A percentile compares a stretch with the other conserved stretches of the same genome.
Conservation (phyloP, 2,329 filamentous ascomycete species). For the Keithomyces neogunnii region DNA sequence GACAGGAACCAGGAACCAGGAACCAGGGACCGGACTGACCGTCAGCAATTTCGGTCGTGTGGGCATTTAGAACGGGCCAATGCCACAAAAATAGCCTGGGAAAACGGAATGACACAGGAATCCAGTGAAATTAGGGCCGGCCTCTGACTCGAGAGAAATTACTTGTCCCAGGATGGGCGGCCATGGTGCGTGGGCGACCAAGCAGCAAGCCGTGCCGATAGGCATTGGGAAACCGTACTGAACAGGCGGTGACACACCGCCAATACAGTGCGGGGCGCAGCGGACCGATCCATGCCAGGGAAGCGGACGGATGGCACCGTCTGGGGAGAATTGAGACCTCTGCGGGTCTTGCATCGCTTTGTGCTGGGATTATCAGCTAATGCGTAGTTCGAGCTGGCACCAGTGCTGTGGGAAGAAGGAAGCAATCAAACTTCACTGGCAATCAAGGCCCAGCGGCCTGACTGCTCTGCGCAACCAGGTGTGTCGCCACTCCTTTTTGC, state of each 20-base stretch:
- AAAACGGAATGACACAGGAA: constrained; percentile 15
- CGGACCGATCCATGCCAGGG: not conserved
- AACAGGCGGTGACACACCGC: constrained; percentile 9
- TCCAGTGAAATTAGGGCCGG: constrained; percentile 17
- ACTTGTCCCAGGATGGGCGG: constrained; percentile 13
- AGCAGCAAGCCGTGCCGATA: constrained; percentile 16
- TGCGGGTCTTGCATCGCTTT: not conserved
- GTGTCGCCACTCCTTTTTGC: too few species aligned
- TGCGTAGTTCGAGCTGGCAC: not conserved
- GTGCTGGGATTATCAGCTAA: not conserved
- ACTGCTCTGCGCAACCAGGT: too few species aligned
- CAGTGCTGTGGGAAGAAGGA: not conserved
- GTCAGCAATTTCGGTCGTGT: not conserved
- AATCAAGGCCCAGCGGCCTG: too few species aligned
- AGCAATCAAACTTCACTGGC: too few species aligned
- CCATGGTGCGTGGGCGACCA: constrained; percentile 1
- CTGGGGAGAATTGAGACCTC: constrained; percentile 1
- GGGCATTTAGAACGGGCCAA: not conserved
- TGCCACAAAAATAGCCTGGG: not conserved
- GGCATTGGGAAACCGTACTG: constrained; percentile 8
- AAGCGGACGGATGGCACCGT: constrained; percentile 2
- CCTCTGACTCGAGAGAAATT: constrained; percentile 17
- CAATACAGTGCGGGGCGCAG: constrained; percentile 17
- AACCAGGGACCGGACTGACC: too few species aligned
- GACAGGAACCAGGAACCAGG: too few species aligned